phyloP scores from a whole-genome alignment of 352 stramenopile species.

The Phytophthora parvispora region DNA sequence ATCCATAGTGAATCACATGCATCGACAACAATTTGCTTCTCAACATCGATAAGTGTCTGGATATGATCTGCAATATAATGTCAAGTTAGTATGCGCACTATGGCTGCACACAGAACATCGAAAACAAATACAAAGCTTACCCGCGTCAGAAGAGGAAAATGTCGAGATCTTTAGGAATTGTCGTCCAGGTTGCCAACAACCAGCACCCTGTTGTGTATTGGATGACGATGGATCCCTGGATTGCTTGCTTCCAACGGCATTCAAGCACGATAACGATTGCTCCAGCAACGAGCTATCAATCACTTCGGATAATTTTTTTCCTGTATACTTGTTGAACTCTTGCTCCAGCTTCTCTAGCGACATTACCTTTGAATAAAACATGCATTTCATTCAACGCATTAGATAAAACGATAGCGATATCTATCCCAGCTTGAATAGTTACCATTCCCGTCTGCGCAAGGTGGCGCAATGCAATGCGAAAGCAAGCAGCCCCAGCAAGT shows the following conservation, averaged over 20 bases:
- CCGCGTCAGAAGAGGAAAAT: constrained; percentile 28
- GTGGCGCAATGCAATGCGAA: constrained; percentile 47
- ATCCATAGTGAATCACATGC: constrained; percentile 24
- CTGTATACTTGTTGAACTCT: constrained; percentile 44
- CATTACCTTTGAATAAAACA: constrained; percentile 26
- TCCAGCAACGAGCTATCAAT: constrained; percentile 18
- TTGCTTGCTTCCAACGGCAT: neutral
- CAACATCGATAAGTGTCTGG: constrained; percentile 41
- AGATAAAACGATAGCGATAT: neutral
- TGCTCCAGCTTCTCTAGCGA: constrained; percentile 23
- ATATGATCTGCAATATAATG: constrained; percentile 33
- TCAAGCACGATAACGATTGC: constrained; percentile 7
- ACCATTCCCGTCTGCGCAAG: constrained; percentile 35
- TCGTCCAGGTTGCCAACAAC: constrained; percentile 41
- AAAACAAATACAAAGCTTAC: constrained; percentile 15
- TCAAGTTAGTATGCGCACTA: neutral
- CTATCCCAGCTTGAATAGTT: neutral
- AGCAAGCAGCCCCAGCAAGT: constrained; percentile 29
- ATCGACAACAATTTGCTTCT: constrained; percentile 46
- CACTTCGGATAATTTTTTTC: constrained; percentile 18
- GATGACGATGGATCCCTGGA: neutral
- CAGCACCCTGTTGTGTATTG: neutral
- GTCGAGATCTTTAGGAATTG: constrained; percentile 36
- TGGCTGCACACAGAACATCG: neutral
- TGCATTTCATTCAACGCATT: neutral